phyloP scores from a whole-genome alignment of 2,329 filamentous ascomycete species.

The Curvularia verruculosa region DNA sequence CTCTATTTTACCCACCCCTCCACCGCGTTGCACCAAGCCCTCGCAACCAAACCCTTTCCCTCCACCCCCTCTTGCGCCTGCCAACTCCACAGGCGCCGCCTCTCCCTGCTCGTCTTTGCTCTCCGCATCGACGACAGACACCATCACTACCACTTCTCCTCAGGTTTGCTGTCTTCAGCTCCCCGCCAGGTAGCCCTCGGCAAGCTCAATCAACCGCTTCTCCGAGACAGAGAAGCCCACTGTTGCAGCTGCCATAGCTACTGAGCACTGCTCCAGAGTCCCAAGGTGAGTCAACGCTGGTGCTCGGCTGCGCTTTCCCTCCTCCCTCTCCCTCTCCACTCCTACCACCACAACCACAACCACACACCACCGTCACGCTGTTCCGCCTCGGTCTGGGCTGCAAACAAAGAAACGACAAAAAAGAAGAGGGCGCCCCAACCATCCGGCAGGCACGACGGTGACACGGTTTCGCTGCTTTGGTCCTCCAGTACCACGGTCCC shows the following conservation, averaged over 20 bases:
- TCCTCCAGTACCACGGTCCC: conserved; percentile 39
- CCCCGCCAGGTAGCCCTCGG: conserved; percentile 21
- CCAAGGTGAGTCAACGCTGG: conserved; percentile 46
- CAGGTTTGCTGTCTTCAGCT: conserved; percentile 28
- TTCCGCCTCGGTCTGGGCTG: conserved; percentile 22
- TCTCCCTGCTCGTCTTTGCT: conserved; percentile 1
- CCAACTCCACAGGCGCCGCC: conserved; percentile 3
- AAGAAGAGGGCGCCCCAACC: conserved; percentile 25
- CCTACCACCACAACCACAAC: conserved; percentile 12
- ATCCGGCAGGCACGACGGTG: conserved; percentile 33
- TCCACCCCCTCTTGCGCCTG: conserved; percentile 19
- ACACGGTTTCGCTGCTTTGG: conserved; percentile 43
- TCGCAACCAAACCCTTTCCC: conserved; percentile 19
- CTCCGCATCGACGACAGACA: conserved; percentile 30
- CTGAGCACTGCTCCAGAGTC: conserved; percentile 20
- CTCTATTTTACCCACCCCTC: conserved; percentile 27
- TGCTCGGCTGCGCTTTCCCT: conserved; percentile 21
- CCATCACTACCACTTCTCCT: conserved; percentile 10
- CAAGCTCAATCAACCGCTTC: conserved; percentile 3
- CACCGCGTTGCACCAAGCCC: conserved; percentile 31
- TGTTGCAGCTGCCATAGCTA: conserved; percentile 13
- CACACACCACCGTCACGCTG: conserved; percentile 13
- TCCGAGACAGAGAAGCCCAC: conserved; percentile 15
- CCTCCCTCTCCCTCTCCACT: conserved; percentile 11
- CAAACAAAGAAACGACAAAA: conserved; percentile 17